A percentile compares a stretch with the other conserved stretches of the same genome.
Evolutionary conservation across 2,329 filamentous ascomycete genomes (phyloP).

Genomic region (Diplocarpon rosae): DNA sequence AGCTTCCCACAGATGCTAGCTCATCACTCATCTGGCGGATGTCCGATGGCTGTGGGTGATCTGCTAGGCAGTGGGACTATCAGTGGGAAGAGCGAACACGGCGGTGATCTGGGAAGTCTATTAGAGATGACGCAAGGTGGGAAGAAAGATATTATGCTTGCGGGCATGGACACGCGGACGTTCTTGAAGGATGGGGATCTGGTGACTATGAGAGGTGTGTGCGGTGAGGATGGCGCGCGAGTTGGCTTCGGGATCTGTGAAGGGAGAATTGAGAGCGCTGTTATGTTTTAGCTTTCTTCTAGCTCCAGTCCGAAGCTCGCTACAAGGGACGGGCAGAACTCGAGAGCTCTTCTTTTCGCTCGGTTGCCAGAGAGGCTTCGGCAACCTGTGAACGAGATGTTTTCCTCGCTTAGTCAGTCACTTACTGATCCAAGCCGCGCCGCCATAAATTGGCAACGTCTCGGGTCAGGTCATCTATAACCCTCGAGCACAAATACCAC

Average conservation of each 20-base stretch:
- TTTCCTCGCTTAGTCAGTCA: too few relatives aligned
- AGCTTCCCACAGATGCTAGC: slow-evolving; percentile 77
- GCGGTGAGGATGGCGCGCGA: slow-evolving; percentile 51
- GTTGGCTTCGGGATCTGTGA: slow-evolving; percentile 69
- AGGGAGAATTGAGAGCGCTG: slow-evolving; percentile 42
- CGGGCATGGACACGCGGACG: slow-evolving; percentile 53
- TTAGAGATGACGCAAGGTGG: slow-evolving; percentile 63
- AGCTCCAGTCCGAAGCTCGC: too few relatives aligned
- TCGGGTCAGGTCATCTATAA: too few relatives aligned
- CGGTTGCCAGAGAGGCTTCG: too few relatives aligned
- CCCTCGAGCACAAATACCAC: too few relatives aligned
- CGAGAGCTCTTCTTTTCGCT: too few relatives aligned
- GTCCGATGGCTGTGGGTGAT: slow-evolving; percentile 62
- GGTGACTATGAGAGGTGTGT: slow-evolving; percentile 53
- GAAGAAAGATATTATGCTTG: slow-evolving; percentile 50
- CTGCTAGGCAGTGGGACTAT: slow-evolving; percentile 73
- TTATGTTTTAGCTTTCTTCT: not conserved
- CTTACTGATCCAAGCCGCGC: too few relatives aligned
- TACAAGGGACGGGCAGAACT: too few relatives aligned
- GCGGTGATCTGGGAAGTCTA: slow-evolving; percentile 51
- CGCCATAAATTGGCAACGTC: too few relatives aligned
- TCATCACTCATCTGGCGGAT: slow-evolving; percentile 68
- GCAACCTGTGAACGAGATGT: too few relatives aligned
- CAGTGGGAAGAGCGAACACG: slow-evolving; percentile 42
- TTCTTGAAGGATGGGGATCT: slow-evolving; percentile 70